phyloP scores from a whole-genome alignment of 176 grass and related monocot species.

The Cenchrus fungigraminus region DNA sequence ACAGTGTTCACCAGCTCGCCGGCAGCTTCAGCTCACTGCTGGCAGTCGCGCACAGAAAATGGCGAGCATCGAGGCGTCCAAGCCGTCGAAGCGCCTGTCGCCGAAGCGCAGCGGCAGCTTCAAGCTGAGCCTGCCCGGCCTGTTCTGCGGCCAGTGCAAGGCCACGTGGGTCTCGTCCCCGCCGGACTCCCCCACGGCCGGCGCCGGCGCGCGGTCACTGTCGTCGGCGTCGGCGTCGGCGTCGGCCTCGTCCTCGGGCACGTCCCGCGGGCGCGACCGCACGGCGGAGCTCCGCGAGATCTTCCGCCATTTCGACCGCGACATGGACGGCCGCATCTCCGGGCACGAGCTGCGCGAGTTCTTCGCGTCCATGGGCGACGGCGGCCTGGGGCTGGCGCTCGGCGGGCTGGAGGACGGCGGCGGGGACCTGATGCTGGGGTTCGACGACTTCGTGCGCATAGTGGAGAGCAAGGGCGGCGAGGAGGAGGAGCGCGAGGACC shows the following conservation, averaged over 20 bases:
- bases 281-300: slow-evolving; percentile 61
- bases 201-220: slow-evolving; percentile 29
- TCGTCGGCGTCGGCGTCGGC: slow-evolving; percentile 31
- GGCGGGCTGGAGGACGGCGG: not conserved
- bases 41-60: slow-evolving; percentile 5
- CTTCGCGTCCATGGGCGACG: slow-evolving; percentile 68
- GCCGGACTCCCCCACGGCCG: slow-evolving; percentile 42
- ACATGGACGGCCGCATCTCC: slow-evolving; percentile 81
- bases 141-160: slow-evolving; percentile 59
- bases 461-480: slow-evolving; percentile 70
- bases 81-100: slow-evolving; percentile 50
- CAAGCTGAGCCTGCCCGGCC: slow-evolving; percentile 58
- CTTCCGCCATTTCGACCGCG: slow-evolving; percentile 81
- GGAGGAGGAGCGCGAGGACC: slow-evolving; percentile 76
- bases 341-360: slow-evolving; percentile 63
- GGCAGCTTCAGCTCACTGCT: not conserved
- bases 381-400: not conserved
- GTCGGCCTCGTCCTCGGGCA: slow-evolving; percentile 37
- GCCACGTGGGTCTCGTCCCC: slow-evolving; percentile 49
- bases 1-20: slow-evolving; percentile 1
- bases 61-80: slow-evolving; percentile 55
- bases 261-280: slow-evolving; percentile 42
- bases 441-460: slow-evolving; percentile 74
- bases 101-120: slow-evolving; percentile 56
- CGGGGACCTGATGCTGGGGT: slow-evolving; percentile 49